phyloP scores from a whole-genome alignment of 108 stramenopile species.

The Pseudonitzschia pungens region DNA sequence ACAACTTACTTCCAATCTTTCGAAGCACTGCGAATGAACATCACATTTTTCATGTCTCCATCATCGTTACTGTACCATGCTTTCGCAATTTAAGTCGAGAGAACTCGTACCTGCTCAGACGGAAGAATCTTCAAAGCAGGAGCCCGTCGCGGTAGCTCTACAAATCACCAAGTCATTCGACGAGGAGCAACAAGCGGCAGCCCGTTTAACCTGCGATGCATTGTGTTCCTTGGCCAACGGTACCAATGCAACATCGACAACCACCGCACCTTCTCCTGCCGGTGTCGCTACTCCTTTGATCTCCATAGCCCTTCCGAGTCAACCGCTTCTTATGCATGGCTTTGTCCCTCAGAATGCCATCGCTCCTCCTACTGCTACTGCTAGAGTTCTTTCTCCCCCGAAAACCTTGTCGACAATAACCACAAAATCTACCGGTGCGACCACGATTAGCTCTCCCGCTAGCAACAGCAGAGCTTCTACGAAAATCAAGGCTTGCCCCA shows the following conservation, averaged over 20 bases:
- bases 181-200: conserved; percentile 3
- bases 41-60: neutral
- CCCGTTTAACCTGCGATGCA: conserved; percentile 37
- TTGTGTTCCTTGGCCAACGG: conserved; percentile 41
- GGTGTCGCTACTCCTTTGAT: no score
- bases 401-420: neutral
- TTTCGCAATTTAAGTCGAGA: conserved; percentile 11
- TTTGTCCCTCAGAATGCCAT: conserved; percentile 1
- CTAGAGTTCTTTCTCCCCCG: neutral
- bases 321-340: conserved; percentile 6
- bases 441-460: neutral
- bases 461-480: neutral
- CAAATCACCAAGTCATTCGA: neutral
- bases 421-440: neutral
- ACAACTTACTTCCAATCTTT: no score
- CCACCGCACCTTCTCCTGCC: neutral
- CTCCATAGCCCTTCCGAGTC: neutral
- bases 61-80: neutral
- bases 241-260: neutral
- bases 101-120: neutral
- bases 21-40: no score
- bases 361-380: neutral
- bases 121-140: neutral
- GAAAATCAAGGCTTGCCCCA: conserved; percentile 34
- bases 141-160: neutral